Base-by-base conservation (phyloP, 257 asterid species). In the Solanum piurae region DNA sequence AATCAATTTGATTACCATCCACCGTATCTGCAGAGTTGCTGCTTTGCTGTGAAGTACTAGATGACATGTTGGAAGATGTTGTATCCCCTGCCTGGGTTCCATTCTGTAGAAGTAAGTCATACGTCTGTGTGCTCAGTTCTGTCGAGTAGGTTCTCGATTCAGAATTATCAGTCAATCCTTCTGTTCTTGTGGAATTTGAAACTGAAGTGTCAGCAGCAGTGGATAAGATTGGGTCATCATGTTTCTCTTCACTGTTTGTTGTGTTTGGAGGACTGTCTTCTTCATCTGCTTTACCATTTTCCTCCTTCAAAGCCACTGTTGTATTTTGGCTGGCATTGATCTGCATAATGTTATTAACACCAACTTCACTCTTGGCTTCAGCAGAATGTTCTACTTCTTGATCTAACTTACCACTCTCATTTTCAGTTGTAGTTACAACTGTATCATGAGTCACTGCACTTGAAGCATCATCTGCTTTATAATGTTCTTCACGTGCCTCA, bases 381-480 rank as follows among this genome's bases (percentile, higher is more conserved):
- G 55, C 92, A 73, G 90, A 44, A 37, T 66, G 90, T 76, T 91
- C 91, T 73, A 89, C 90, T 21, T 93, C 88, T 82, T 87, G 88
- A 40, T 91, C 93, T 12, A 74, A 46, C 80, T 64, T 86, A 60
- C 86, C 90, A 23, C 89, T 90, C 86, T 83, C 95, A 37, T 86
- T 91, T 90, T 90, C 96, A 38, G 83, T 46, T 27, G 87, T 40
- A 23, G 14, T 84, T 6, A 27, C 84, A 86, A 86, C 94, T 18
- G 92, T 42, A 87, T 92, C 94, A 86, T 93, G 98, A 18, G 95
- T 93, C 87, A 97, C 99, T n/a, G 98, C 98, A 92, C 99, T 96
- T 40, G 99, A 97, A 86, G 99, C 99, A 91, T 96, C 99, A 88
- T 97, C 99, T 1, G 98, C 99, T 90, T 94, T 97, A 93, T 95